These are phyloP conservation scores for Blastomyces emzantsi DNA, from an alignment of 2,329 filamentous ascomycete genomes.

Conservation along the genomic window DNA sequence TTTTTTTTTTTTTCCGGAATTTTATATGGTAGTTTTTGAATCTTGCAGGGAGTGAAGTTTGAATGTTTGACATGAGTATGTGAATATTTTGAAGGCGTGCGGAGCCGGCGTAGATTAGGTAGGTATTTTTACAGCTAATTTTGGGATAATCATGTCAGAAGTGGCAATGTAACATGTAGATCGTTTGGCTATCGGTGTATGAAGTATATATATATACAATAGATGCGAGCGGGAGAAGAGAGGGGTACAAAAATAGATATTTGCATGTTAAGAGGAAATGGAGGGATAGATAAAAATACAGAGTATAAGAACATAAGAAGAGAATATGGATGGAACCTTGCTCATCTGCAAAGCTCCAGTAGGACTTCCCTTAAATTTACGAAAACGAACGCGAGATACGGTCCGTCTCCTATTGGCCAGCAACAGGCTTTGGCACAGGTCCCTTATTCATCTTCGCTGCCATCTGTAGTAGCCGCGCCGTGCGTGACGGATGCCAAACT, in stretches of 20 bases:
- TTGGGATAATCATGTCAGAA: neutral
- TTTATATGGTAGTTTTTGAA: neutral
- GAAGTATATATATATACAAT: slow-evolving; percentile 16
- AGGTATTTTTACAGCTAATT: neutral
- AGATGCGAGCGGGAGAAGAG: neutral
- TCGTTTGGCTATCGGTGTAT: neutral
- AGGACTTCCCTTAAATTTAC: too few species aligned
- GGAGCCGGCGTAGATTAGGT: neutral
- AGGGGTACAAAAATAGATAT: slow-evolving; percentile 3
- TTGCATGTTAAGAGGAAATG: slow-evolving; percentile 16
- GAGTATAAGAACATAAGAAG: slow-evolving; percentile 4
- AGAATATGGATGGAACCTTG: neutral
- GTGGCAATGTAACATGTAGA: neutral
- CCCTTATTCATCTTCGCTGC: slow-evolving; percentile 29
- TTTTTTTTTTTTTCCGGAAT: neutral
- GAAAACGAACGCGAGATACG: neutral
- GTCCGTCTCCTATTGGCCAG: neutral
- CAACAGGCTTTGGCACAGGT: neutral
- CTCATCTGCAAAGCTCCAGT: neutral
- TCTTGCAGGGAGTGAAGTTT: too few species aligned
- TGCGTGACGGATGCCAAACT: slow-evolving; percentile 61
- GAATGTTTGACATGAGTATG: neutral
- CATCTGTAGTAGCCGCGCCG: slow-evolving; percentile 49
- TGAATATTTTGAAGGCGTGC: neutral
- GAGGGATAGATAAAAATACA: slow-evolving; percentile 17